These are phyloP conservation scores for Rubroshorea leprosula DNA, from an alignment of 345 rosid genomes.

Conservation along the genomic window DNA sequence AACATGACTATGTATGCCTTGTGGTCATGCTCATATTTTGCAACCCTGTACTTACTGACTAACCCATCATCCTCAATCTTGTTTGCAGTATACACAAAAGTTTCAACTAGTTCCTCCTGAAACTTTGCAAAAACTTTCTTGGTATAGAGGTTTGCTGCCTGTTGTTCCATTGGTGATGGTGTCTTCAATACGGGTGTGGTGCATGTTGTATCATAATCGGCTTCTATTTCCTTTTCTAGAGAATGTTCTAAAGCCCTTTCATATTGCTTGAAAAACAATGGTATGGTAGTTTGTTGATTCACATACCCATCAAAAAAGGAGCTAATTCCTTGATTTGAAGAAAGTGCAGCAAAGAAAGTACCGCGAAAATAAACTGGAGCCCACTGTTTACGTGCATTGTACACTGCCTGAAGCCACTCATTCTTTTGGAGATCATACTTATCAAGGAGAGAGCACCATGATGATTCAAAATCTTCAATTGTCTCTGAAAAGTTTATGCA, in stretches of 20 bases:
- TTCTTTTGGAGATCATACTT: slow-evolving; percentile 44
- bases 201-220: slow-evolving; percentile 55
- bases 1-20: slow-evolving; percentile 46
- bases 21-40: slow-evolving; percentile 55
- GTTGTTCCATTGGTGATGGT: slow-evolving; percentile 72
- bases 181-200: slow-evolving; percentile 48
- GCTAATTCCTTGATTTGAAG: slow-evolving; percentile 48
- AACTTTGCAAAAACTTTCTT: slow-evolving; percentile 54
- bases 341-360: slow-evolving; percentile 56
- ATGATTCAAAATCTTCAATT: slow-evolving; percentile 56
- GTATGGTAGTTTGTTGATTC: slow-evolving; percentile 54
- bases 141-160: slow-evolving; percentile 56
- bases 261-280: slow-evolving; percentile 51
- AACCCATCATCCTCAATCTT: slow-evolving; percentile 48
- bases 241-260: slow-evolving; percentile 56
- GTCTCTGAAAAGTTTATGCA: slow-evolving; percentile 61
- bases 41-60: slow-evolving; percentile 44
- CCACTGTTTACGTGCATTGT: slow-evolving; percentile 60
- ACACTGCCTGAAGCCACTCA: slow-evolving; percentile 64
- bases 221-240: slow-evolving; percentile 55
- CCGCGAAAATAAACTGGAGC: slow-evolving; percentile 66
- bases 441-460: slow-evolving; percentile 45
- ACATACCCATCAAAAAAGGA: slow-evolving; percentile 61
- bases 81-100: slow-evolving; percentile 60
- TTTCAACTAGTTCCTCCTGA: slow-evolving; percentile 71